Percentiles rank a stretch among this genome's conserved stretches.
phyloP scores from a whole-genome alignment of 306 rosid genomes.

The Pterocarpus macrocarpus region DNA sequence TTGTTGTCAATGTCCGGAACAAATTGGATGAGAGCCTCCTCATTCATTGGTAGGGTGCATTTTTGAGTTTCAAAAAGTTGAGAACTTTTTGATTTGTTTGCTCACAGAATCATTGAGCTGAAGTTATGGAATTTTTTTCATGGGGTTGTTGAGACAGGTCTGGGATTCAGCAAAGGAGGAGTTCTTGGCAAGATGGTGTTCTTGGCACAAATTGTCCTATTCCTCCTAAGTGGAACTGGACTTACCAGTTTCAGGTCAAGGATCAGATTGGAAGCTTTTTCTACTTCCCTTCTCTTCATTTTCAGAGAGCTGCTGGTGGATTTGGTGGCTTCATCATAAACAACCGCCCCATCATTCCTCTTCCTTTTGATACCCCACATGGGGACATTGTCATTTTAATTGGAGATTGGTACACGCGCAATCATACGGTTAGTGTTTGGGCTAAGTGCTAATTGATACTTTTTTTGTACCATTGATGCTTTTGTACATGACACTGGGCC shows the following conservation, averaged over 20 bases:
- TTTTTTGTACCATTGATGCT: too few relatives aligned
- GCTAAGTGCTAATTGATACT: neutral
- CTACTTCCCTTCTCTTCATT: conserved; percentile 88
- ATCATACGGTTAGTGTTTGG: conserved; percentile 82
- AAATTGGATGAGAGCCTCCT: conserved; percentile 90
- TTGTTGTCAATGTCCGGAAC: conserved; percentile 82
- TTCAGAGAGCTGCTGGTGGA: conserved; percentile 98
- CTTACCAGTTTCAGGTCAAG: conserved; percentile 92
- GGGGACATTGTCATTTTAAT: conserved; percentile 77
- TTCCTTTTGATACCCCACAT: conserved; percentile 86
- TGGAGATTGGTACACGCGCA: conserved; percentile 92
- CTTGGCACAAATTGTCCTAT: conserved; percentile 95
- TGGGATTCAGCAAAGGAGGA: conserved; percentile 89
- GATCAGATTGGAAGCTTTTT: conserved; percentile 97
- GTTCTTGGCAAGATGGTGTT: conserved; percentile 96
- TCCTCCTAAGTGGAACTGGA: conserved; percentile 99
- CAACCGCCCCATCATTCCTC: conserved; percentile 68
- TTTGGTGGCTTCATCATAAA: conserved; percentile 84
- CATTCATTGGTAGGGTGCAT: conserved; percentile 70
- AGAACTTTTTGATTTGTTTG: conserved; percentile 31
- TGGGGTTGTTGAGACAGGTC: conserved; percentile 67
- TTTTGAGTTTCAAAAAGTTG: conserved; percentile 10
- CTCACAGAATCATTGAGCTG: conserved; percentile 16
- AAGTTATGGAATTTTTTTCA: conserved; percentile 26
- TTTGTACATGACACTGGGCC: too few relatives aligned